These are phyloP conservation scores for Amylostereum chailletii DNA, from an alignment of 1,284 basidiomycete species.

Conservation along the genomic window DNA sequence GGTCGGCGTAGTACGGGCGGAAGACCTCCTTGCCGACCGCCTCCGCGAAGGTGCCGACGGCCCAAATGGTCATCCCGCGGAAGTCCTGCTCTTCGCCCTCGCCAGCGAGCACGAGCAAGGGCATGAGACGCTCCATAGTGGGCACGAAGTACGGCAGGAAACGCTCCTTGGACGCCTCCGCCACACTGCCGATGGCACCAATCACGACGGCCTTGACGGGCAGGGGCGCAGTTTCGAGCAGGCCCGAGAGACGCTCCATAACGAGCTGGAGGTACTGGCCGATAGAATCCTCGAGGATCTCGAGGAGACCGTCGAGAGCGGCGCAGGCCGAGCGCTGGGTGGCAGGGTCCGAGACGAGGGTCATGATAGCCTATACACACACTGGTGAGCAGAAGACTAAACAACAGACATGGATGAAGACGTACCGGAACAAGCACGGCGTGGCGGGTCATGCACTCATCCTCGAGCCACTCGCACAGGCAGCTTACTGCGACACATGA, in stretches of 20 bases:
- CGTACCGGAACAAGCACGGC: conserved; percentile 78
- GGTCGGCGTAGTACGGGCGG: conserved; percentile 90
- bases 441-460: conserved; percentile 86
- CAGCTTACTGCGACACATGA: conserved; percentile 94
- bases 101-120: conserved; percentile 75
- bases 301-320: conserved; percentile 93
- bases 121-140: conserved; percentile 85
- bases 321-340: conserved; percentile 94
- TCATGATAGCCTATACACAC: conserved; percentile 66
- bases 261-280: conserved; percentile 89
- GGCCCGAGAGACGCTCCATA: conserved; percentile 89
- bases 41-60: conserved; percentile 96
- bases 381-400: conserved; percentile 2
- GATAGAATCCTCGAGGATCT: conserved; percentile 89
- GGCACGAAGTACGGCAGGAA: conserved; percentile 95
- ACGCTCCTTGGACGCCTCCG: conserved; percentile 91
- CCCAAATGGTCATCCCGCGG: conserved; percentile 96
- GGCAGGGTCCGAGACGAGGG: conserved; percentile 78
- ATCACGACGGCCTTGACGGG: conserved; percentile 93
- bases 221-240: conserved; percentile 83
- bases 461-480: conserved; percentile 96
- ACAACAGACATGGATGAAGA: conserved; percentile 11
- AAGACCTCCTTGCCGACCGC: conserved; percentile 93
- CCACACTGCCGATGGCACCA: conserved; percentile 96
- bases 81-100: conserved; percentile 91